A percentile compares a stretch with the other conserved stretches of the same genome.
Conservation (phyloP, 1,284 basidiomycete species). For the Vanrija pseudolonga region DNA sequence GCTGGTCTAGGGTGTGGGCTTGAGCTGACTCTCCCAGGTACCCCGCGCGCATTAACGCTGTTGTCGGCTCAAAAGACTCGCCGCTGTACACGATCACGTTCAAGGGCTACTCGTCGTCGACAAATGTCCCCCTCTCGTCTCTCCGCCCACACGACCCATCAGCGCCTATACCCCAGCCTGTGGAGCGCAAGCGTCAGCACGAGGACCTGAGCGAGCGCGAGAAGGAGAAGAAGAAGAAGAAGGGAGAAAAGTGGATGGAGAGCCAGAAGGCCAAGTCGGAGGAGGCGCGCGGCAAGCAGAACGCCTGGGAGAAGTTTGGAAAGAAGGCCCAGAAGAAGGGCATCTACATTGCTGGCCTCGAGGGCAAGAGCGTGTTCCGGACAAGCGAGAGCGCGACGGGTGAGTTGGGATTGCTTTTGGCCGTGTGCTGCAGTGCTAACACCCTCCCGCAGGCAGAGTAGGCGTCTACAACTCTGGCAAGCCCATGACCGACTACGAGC, state of each 20-base stretch:
- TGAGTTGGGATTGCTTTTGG: constrained; percentile 58
- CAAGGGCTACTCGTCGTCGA: constrained; percentile 92
- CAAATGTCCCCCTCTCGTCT: constrained; percentile 71
- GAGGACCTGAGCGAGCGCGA: constrained; percentile 75
- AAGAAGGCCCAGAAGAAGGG: constrained; percentile 96
- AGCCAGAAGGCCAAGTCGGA: constrained; percentile 79
- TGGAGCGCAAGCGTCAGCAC: constrained; percentile 69
- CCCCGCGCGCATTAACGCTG: constrained; percentile 81
- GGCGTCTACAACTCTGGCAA: constrained; percentile 91
- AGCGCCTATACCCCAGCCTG: constrained; percentile 53
- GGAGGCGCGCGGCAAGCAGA: constrained; percentile 83
- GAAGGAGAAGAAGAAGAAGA: constrained; percentile 86
- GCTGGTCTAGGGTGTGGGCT: too few species aligned
- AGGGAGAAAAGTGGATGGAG: constrained; percentile 93
- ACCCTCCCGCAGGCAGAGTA: constrained; percentile 56
- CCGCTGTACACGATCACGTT: constrained; percentile 90
- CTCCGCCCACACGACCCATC: constrained; percentile 58
- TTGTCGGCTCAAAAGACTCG: constrained; percentile 79
- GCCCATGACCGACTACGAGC: constrained; percentile 72
- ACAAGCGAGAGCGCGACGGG: constrained; percentile 92
- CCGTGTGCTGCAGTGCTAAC: constrained; percentile 20
- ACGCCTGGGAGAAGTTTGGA: constrained; percentile 95
- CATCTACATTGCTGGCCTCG: constrained; percentile 69
- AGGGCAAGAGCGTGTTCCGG: constrained; percentile 91
- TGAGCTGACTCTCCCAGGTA: constrained; percentile 55